A percentile compares a stretch with the other conserved stretches of the same genome.
These are phyloP conservation scores for Haplosporangium gracile DNA, from an alignment of 192 early-diverging fungal genomes.

Conservation along the genomic window DNA sequence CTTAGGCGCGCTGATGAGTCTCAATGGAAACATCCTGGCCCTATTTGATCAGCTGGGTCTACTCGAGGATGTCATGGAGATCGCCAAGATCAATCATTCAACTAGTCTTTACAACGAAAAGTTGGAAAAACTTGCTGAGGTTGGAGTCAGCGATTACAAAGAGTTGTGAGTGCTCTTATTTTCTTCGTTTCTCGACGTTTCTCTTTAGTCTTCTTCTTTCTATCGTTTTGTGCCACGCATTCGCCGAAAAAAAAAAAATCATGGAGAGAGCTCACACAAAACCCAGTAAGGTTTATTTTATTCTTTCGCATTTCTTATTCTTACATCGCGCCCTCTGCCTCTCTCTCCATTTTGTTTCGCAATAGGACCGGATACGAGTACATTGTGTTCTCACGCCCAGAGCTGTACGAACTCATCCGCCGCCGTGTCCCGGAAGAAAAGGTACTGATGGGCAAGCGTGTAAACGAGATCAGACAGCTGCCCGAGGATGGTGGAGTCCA, in stretches of 20 bases:
- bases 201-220: too few species aligned
- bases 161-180: neutral
- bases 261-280: too few species aligned
- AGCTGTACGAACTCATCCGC: constrained; percentile 14
- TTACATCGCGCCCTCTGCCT: too few species aligned
- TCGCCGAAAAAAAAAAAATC: too few species aligned
- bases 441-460: constrained; percentile 21
- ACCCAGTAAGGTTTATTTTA: neutral
- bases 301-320: neutral
- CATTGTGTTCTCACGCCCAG: constrained; percentile 28
- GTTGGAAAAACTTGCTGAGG: neutral
- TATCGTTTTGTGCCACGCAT: too few species aligned
- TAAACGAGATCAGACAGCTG: constrained; percentile 10
- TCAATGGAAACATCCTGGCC: constrained; percentile 27
- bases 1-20: constrained; percentile 27
- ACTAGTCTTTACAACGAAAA: constrained; percentile 17
- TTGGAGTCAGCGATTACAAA: neutral
- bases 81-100: constrained; percentile 2
- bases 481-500: constrained; percentile 13
- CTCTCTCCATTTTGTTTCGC: neutral
- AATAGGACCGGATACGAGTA: constrained; percentile 23
- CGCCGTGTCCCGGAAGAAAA: constrained; percentile 29
- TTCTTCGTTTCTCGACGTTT: too few species aligned
- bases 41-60: constrained; percentile 35
- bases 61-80: constrained; percentile 16